A percentile compares a stretch with the other conserved stretches of the same genome.
Conservation (phyloP, 2,329 filamentous ascomycete genomes). For the Zasmidium cellare region DNA sequence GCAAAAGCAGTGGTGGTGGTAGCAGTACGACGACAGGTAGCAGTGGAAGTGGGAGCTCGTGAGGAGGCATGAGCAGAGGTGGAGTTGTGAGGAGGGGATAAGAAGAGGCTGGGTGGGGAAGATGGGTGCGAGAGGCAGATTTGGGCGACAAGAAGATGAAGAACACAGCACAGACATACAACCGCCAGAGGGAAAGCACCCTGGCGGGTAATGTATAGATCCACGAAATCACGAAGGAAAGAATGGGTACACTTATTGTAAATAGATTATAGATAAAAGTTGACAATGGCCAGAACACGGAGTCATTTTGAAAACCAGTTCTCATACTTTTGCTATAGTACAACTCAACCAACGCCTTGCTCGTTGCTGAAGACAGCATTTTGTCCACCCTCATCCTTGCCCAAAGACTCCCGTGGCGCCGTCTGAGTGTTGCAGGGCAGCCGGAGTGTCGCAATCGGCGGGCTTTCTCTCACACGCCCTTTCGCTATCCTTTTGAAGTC, state of each 20-base stretch:
- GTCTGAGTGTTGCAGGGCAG: not conserved
- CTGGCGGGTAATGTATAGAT: constrained; percentile 2
- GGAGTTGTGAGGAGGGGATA: too few species aligned
- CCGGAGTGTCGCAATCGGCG: too few species aligned
- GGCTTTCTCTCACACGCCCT: too few species aligned
- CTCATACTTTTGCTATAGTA: not conserved
- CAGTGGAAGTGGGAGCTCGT: constrained; percentile 7
- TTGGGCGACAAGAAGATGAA: too few species aligned
- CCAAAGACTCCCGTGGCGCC: not conserved
- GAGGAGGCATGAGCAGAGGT: too few species aligned
- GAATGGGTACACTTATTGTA: not conserved
- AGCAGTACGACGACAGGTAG: not conserved
- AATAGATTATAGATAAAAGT: not conserved
- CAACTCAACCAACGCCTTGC: not conserved
- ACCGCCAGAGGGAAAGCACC: not conserved
- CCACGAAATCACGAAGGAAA: constrained; percentile 9
- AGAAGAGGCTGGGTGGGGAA: too few species aligned
- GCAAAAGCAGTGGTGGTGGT: not conserved
- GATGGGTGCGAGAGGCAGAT: too few species aligned
- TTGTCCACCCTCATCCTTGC: not conserved
- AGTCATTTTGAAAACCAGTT: not conserved
- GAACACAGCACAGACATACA: not conserved
- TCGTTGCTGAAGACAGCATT: not conserved
- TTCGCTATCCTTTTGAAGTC: too few species aligned
- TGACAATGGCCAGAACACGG: not conserved